Evolutionary conservation across 371 early-diverging fungal species (phyloP), one percentile per base, ranked within the genome.

Genomic region (Saksenaea oblongispora): DNA sequence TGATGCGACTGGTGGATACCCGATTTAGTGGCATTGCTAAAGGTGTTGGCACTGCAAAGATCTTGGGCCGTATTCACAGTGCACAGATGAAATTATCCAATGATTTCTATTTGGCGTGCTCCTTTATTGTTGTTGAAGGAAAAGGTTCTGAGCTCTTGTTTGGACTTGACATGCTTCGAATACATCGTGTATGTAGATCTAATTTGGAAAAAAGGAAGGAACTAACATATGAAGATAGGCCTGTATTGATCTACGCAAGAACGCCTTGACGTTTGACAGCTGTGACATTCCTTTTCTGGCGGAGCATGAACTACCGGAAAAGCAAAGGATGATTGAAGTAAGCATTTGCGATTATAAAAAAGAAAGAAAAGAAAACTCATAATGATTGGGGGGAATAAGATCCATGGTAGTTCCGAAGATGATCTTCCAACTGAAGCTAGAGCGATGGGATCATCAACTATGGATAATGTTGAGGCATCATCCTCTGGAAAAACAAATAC

Each of bases 11-110:
- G 18, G 72, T 96, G 35, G 99, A 98, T 71, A 89, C 76, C 22
- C 87, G 97, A 15, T 98, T 96, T 67, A 84, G 85, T 5, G 98
- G 99, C 35, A 83, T 93, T 57, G 99, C 99, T 1, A 84, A 88
- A 27, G 99, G 99, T 26, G 99, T 98, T 0, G 98, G 98, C 27
- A 92, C 91, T 1, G 96, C 96, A 15, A 96, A 95, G 72, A 97
- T 98, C 59, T 64, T 97, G 8, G 99, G 99, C 14, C 86, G 98
- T 22, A 89, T 98, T 37, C 99, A 98, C 72, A 86, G 87, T 41
- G 93, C 96, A 1, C 88, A 89, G 59, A 86, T 98, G 78, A 86
- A 89, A 58, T 71, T 98, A 8, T 88, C 88, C 9, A 74, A 79
- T 59, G 84, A 84, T 51, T 84, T 89, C 61, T 87, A 84, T 59